These are phyloP conservation scores for Sugiyamaella grinbergsii DNA, from an alignment of 1,139 yeast species.

Conservation along the genomic window DNA sequence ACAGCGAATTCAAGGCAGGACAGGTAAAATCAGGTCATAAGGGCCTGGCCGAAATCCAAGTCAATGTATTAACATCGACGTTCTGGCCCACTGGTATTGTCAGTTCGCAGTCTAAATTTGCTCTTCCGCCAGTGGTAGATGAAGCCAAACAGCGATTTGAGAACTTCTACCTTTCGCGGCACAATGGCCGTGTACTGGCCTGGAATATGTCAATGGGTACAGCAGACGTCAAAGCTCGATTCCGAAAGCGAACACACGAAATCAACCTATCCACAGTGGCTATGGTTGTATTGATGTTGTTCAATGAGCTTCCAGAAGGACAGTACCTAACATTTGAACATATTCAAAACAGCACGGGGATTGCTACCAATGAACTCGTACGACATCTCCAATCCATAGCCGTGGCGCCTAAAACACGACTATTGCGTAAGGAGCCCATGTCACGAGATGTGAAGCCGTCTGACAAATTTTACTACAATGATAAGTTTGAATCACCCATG, in stretches of 20 bases:
- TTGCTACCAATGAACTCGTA: constrained; percentile 70
- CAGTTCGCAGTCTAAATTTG: constrained; percentile 57
- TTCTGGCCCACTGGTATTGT: constrained; percentile 62
- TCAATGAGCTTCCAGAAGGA: constrained; percentile 58
- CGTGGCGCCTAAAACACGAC: constrained; percentile 77
- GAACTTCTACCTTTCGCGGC: constrained; percentile 58
- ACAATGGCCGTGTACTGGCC: constrained; percentile 69
- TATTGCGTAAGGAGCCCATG: constrained; percentile 73
- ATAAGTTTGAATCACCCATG: constrained; percentile 68
- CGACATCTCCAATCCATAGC: constrained; percentile 84
- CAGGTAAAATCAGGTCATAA: constrained; percentile 25
- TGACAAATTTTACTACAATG: constrained; percentile 72
- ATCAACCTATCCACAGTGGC: constrained; percentile 81
- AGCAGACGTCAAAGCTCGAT: constrained; percentile 58
- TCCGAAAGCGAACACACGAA: constrained; percentile 69
- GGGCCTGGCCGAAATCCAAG: constrained; percentile 45
- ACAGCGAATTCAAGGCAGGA: constrained; percentile 16
- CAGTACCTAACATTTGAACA: constrained; percentile 60
- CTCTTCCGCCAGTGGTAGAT: constrained; percentile 54
- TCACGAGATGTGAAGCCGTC: constrained; percentile 64
- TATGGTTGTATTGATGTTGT: constrained; percentile 72
- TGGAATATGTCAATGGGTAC: constrained; percentile 86
- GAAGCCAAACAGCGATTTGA: constrained; percentile 49
- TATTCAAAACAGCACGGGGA: constrained; percentile 65
- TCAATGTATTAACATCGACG: constrained; percentile 57